Evolutionary conservation across 345 rosid genomes (phyloP).

Genomic region (thale cress (Arabidopsis thaliana)): DNA sequence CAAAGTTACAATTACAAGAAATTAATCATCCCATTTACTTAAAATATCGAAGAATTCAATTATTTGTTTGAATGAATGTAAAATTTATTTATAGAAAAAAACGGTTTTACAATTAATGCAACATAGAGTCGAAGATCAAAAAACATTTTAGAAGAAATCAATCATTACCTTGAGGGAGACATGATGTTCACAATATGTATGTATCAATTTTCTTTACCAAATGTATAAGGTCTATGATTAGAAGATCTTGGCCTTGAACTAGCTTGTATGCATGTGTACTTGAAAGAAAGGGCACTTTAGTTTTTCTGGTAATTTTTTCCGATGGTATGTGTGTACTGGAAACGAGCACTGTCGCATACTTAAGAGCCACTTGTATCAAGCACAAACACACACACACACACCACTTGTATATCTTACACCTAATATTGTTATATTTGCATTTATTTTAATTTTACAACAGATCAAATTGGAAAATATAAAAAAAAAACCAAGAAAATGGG

Average conservation of each 20-base stretch:
- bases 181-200: neutral
- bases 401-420: neutral
- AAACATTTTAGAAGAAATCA: neutral
- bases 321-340: neutral
- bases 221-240: neutral
- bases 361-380: neutral
- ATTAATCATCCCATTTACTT: neutral
- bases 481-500: neutral
- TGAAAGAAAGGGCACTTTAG: too few species aligned
- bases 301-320: neutral
- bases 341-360: neutral
- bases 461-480: neutral
- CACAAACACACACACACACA: neutral
- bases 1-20: neutral
- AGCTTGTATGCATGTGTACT: neutral
- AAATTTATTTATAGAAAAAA: too few species aligned
- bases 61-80: too few species aligned
- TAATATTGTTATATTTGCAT: neutral
- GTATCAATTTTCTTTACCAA: neutral
- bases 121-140: too few species aligned
- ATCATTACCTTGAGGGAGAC: constrained; percentile 14
- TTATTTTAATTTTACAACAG: neutral
- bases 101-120: too few species aligned
- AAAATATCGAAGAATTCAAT: too few species aligned
- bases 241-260: constrained; percentile 2